Evolutionary conservation across 345 rosid species (phyloP).

Genomic region (Syzygium aqueum): DNA sequence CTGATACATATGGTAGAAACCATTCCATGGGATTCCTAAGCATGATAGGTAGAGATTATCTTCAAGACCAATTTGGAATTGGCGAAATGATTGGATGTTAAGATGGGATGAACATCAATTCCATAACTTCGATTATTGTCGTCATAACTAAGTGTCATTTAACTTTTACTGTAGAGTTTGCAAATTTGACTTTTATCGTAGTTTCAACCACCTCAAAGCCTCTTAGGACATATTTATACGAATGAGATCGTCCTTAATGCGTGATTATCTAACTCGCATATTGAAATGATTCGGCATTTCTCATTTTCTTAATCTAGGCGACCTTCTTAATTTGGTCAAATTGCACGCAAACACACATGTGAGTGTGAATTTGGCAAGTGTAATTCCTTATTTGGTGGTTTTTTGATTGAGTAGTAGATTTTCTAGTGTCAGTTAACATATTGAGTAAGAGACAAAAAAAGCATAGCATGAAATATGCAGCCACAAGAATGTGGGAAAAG

Average conservation of each 20-base stretch:
- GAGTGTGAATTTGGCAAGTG: not conserved
- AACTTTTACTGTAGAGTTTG: not conserved
- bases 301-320: not conserved
- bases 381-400: not conserved
- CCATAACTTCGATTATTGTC: too few relatives aligned
- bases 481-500: not conserved
- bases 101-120: not conserved
- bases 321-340: not conserved
- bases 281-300: not conserved
- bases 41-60: not conserved
- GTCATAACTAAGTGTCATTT: not conserved
- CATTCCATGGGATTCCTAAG: not conserved
- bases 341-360: not conserved
- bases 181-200: too few relatives aligned
- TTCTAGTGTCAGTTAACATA: not conserved
- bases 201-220: not conserved
- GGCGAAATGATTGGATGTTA: too few relatives aligned
- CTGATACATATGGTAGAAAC: not conserved
- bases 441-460: not conserved
- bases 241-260: not conserved
- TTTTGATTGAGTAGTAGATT: not conserved
- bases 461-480: not conserved
- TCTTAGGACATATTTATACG: not conserved
- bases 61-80: not conserved
- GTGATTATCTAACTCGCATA: not conserved